Base-by-base conservation (phyloP, 2,329 filamentous ascomycete genomes). In the Clathrospora elynae region DNA sequence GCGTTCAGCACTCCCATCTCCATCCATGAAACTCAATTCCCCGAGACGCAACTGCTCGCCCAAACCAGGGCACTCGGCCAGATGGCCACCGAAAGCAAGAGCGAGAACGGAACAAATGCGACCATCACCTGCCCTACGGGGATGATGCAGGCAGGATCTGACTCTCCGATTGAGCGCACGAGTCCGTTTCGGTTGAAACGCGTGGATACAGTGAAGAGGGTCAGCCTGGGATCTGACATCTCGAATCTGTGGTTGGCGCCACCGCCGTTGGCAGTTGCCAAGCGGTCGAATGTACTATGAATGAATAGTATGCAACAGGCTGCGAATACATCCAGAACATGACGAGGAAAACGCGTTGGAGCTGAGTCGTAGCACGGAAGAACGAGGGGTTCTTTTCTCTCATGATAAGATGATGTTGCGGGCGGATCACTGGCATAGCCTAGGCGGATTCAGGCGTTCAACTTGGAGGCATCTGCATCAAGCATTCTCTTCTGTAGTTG, bases 131-230 rank as follows among this genome's bases (percentile, higher is more conserved):
- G n/a, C n/a, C n/a, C n/a, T n/a, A 23, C 30, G 26, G 19, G 13
- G n/a, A 36, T 17, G 24, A 14, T 30, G 2, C 10, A 42, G 5
- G 35, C 35, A 13, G 44, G 35, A 6, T 31, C 34, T 7, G 62
- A 65, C 14, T 62, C 57, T 10, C 64, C 64, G 5, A 62, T 68
- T 19, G 64, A 66, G 35, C 48, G 51, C 11, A 49, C 48, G 2
- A 63, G 55, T 28, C 62, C 65, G 8, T 66, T 66, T 28, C 56
- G 56, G 6, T 37, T 65, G 12, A 67, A 61, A 40, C 56, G 55
- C n/a, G 59, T 57, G 9, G 53, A 61, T 23, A 62, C 62, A 6
- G 31, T 51, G 25, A 58, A 49, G 30, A 43, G 46, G 26, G 36
- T 28, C 19, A 57, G 52, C 24, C n/a, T 55, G 14, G 57, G 51